phyloP scores from a whole-genome alignment of 495 filamentous ascomycete species.

The Neurospora tetraspora region DNA sequence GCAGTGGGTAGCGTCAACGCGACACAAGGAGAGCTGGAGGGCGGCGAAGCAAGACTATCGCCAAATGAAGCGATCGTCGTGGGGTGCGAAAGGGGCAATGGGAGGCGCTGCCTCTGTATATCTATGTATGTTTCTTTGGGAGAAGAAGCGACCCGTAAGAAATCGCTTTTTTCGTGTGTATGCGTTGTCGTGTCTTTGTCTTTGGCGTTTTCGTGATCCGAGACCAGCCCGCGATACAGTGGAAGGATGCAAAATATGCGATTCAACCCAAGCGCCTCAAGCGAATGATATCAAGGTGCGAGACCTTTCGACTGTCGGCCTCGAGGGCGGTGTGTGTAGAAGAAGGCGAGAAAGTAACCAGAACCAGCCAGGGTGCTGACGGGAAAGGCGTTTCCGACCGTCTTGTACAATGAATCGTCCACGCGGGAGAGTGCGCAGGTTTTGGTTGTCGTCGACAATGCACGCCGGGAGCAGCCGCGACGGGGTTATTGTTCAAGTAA shows the following conservation, averaged over 20 bases:
- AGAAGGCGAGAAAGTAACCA: not conserved
- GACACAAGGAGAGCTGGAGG: slow-evolving; percentile 3
- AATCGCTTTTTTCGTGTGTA: not conserved
- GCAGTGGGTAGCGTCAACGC: slow-evolving; percentile 7
- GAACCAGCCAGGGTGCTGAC: not conserved
- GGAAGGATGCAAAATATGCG: slow-evolving; percentile 9
- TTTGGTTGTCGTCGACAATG: slow-evolving; percentile 15
- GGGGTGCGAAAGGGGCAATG: not conserved
- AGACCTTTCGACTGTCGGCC: slow-evolving; percentile 3
- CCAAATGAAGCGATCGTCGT: slow-evolving; percentile 7
- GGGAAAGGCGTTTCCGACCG: slow-evolving; percentile 1
- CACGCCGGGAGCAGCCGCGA: not conserved
- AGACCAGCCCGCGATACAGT: slow-evolving; percentile 28
- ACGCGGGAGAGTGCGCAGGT: slow-evolving; percentile 10
- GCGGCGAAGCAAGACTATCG: slow-evolving; percentile 2
- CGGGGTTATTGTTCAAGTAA: not conserved
- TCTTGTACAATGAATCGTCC: slow-evolving; percentile 13
- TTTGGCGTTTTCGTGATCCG: slow-evolving; percentile 11
- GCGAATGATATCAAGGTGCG: slow-evolving; percentile 15
- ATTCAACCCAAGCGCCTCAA: slow-evolving; percentile 21
- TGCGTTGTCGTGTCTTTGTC: slow-evolving; percentile 3
- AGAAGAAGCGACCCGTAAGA: not conserved
- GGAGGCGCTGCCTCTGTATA: slow-evolving; percentile 11
- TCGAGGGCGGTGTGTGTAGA: not conserved
- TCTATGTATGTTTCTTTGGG: not conserved